Evolutionary conservation across 805 yeast species (phyloP).

Genomic region (Saccharomycopsis microspora): DNA sequence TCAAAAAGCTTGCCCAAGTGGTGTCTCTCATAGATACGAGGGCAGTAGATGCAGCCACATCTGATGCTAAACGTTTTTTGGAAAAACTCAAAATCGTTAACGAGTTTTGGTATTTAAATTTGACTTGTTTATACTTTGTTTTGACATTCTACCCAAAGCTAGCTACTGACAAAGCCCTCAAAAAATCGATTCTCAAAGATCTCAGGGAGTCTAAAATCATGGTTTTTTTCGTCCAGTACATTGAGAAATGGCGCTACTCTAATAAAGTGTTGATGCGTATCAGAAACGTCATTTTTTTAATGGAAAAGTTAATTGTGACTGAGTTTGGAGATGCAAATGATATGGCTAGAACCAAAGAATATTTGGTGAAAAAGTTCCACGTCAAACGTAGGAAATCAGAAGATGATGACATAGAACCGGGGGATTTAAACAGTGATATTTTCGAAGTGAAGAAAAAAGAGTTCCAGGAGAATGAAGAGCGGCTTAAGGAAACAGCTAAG

Average conservation of each 20-base stretch:
- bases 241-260: constrained; percentile 62
- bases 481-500: constrained; percentile 18
- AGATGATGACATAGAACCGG: neutral
- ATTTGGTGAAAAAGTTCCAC: constrained; percentile 32
- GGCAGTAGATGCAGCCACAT: neutral
- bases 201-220: constrained; percentile 30
- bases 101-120: constrained; percentile 13
- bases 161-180: neutral
- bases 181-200: constrained; percentile 8
- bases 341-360: constrained; percentile 33
- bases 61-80: constrained; percentile 1
- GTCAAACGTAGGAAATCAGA: constrained; percentile 9
- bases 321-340: constrained; percentile 49
- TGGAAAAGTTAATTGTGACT: constrained; percentile 42
- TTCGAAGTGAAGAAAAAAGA: constrained; percentile 34
- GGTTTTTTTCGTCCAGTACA: constrained; percentile 31
- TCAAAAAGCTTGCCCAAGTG: constrained; percentile 8
- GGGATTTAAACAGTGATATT: neutral
- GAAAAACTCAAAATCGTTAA: constrained; percentile 6
- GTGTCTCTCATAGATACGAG: constrained; percentile 5
- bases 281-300: constrained; percentile 41
- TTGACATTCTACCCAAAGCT: neutral
- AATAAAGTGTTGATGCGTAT: constrained; percentile 33
- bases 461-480: constrained; percentile 26
- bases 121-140: constrained; percentile 11